Base-by-base conservation (phyloP, 306 rosid species). In the Vachellia collinsii region DNA sequence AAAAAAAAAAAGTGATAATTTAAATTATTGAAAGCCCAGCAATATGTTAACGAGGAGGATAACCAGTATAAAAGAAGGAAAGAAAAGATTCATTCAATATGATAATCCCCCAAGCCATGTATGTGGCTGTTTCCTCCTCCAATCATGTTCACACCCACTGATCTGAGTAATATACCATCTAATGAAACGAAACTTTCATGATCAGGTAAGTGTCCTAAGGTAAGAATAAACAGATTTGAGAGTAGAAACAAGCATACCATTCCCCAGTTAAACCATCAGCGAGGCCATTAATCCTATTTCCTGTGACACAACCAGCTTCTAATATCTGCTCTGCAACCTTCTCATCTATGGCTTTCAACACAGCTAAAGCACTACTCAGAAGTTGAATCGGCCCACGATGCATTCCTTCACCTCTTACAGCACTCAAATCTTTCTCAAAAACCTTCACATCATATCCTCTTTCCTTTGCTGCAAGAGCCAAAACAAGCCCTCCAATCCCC, bases 241-340 rank as follows among this genome's bases (percentile, higher is more conserved):
- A 48, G 3, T 1, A 68, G 74, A 22, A 48, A 0, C 10, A 70
- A n/a, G 68, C 80, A 56, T 74, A 83, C 89, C 89, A 87, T 12
- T 87, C 89, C 13, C 87, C 87, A 37, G 87, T 81, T 14, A 83
- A 20, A 41, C 89, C 89, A 84, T 87, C 89, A 44, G 89, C 87
- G 23, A 87, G 67, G 77, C 89, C 87, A 84, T 87, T 87, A 66
- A n/a, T 81, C 82, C 87, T 83, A 71, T 87, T 81, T 16, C 87
- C 89, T 51, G 85, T 86, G 37, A 86, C 85, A 69, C 89, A 83
- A 39, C 89, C 89, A 0, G 79, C 87, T 41, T 86, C 87, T 73
- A 53, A 80, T 0, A 86, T 74, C 77, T 83, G 72, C 2, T 43
- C 17, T 37, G 85, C 81, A 77, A 83, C 89, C 58, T 44, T 78